Evolutionary conservation across 768 basidiomycete species (phyloP), one percentile per base, ranked within the genome.

Genomic region (Fibroporia radiculosa): DNA sequence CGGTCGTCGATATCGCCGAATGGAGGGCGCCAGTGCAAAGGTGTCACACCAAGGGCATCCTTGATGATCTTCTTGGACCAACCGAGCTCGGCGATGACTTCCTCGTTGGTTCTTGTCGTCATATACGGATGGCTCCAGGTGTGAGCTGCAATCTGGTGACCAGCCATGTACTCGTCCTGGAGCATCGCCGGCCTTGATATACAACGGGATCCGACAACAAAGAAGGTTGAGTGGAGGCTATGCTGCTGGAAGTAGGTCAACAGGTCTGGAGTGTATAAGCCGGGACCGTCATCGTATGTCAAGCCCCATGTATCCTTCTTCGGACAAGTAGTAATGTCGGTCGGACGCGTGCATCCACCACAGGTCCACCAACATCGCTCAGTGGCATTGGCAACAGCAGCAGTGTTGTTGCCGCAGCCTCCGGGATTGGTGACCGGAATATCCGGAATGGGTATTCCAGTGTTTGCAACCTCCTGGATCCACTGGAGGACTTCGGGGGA

Each of bases 31-130:
- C 86, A 85, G 63, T 72, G 79, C 53, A 78, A 78, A 19, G 88
- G 88, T 0, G 84, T 82, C 12, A 86, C 78, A 38, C 83, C 91
- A 26, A 82, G 67, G 35, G 85, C 75, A 57, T 93, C 87, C 59
- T 80, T 80, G 64, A 95, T 92, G 46, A 82, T 71, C 65, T 93
- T 83, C 64, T 76, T 84, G 4, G 83, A 74, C 89, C 89, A 95
- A 3, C 86, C 89, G 26, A 95, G 68, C 61, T 93, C 90, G 33
- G 89, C 90, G 47, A 93, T 85, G 56, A 91, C 78, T 54, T 85
- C 62, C 42, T 90, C 85, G 58, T 84, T 92, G 29, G 82, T 68
- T 46, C 83, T 64, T 1, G 83, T 84, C 29, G 88, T 92, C 51
- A 90, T 66, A 6, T 70, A 52, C 3, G 78, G 72, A 61, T 92